phyloP scores from a whole-genome alignment of 139 green algal species.

The Tetraselmis chui region DNA sequence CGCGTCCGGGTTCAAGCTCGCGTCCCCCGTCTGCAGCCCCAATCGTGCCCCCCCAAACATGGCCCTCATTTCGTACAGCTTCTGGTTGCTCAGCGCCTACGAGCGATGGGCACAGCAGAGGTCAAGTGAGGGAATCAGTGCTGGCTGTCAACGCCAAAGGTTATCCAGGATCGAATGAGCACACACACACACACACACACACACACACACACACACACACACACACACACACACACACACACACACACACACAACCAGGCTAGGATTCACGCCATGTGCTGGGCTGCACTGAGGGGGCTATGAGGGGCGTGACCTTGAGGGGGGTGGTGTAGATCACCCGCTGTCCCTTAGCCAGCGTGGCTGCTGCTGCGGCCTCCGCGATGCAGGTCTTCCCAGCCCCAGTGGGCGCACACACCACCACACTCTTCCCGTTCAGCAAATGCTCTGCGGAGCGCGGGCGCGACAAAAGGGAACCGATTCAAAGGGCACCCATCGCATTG shows the following conservation, averaged over 20 bases:
- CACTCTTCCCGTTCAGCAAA: slow-evolving; percentile 60
- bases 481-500: neutral
- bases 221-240: too few relatives aligned
- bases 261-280: too few relatives aligned
- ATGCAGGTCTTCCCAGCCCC: slow-evolving; percentile 95
- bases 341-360: slow-evolving; percentile 60
- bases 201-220: too few relatives aligned
- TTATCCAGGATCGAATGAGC: too few relatives aligned
- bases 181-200: slow-evolving; percentile 1
- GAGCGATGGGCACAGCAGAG: too few relatives aligned
- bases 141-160: too few relatives aligned
- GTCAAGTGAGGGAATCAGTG: too few relatives aligned
- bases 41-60: slow-evolving; percentile 26
- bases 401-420: slow-evolving; percentile 93
- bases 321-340: slow-evolving; percentile 87
- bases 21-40: slow-evolving; percentile 89
- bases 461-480: neutral
- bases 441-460: slow-evolving; percentile 16
- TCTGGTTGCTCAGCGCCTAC: slow-evolving; percentile 84
- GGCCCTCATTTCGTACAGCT: slow-evolving; percentile 78
- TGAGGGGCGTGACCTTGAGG: too few relatives aligned
- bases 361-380: slow-evolving; percentile 77
- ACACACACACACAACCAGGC: too few relatives aligned
- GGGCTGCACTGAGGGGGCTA: too few relatives aligned
- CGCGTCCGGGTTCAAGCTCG: slow-evolving; percentile 76